Percentiles rank a stretch among this genome's conserved stretches.
phyloP scores from a whole-genome alignment of 2,329 filamentous ascomycete species.

The Dactylellina parvicollis region DNA sequence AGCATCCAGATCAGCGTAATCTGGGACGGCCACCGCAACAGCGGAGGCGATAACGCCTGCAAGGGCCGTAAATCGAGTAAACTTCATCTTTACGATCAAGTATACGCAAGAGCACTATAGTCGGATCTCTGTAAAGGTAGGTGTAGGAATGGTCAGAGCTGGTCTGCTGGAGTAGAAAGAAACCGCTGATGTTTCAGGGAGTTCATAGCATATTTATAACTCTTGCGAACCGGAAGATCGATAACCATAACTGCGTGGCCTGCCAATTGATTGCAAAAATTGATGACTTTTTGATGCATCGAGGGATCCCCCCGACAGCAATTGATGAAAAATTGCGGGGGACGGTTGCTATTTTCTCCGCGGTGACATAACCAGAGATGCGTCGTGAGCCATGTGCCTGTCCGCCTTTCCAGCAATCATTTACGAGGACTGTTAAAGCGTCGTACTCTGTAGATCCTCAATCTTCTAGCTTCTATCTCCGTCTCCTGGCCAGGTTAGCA shows the following conservation, averaged over 20 bases:
- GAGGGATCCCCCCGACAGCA: slow-evolving; percentile 22
- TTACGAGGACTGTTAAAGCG: not conserved
- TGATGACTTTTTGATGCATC: not conserved
- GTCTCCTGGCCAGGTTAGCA: not conserved
- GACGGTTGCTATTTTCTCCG: slow-evolving; percentile 53
- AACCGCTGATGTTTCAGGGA: slow-evolving; percentile 43
- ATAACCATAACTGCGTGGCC: not conserved
- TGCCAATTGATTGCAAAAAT: not conserved
- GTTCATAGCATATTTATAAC: slow-evolving; percentile 37
- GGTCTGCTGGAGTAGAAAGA: slow-evolving; percentile 21
- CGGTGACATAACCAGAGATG: not conserved
- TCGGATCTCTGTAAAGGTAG: not conserved
- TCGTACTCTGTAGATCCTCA: slow-evolving; percentile 23
- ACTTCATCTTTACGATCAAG: slow-evolving; percentile 38
- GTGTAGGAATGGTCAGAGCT: slow-evolving; percentile 37
- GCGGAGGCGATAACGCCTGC: slow-evolving; percentile 38
- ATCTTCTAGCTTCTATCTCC: not conserved
- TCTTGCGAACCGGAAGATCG: not conserved
- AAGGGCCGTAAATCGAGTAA: slow-evolving; percentile 40
- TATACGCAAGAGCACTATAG: not conserved
- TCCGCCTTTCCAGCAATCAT: slow-evolving; percentile 41
- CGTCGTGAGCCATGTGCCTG: not conserved
- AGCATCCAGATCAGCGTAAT: slow-evolving; percentile 40
- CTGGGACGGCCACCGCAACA: slow-evolving; percentile 35
- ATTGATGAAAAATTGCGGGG: slow-evolving; percentile 47